Percentiles rank a stretch among this genome's conserved stretches.
Conservation (phyloP, 345 rosid genomes). For the Hypericum perforatum region DNA sequence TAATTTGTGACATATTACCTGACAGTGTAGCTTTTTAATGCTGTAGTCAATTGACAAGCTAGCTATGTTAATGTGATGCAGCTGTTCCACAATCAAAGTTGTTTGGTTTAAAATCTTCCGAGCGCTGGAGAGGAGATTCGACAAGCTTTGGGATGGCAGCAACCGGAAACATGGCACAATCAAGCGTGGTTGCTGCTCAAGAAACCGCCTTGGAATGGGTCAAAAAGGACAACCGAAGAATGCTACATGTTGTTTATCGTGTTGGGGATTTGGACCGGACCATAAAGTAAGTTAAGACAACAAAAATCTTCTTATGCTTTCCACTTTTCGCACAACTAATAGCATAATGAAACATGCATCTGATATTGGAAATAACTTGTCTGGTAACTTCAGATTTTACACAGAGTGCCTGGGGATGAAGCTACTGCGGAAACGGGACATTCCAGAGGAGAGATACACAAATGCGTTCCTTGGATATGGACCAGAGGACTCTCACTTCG, state of each 20-base stretch:
- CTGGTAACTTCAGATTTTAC: slow-evolving; percentile 15
- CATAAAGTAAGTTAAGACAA: slow-evolving; percentile 11
- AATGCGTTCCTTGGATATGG: slow-evolving; percentile 26
- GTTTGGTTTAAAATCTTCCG: slow-evolving; percentile 16
- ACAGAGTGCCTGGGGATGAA: slow-evolving; percentile 24
- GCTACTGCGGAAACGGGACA: slow-evolving; percentile 17
- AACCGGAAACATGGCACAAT: slow-evolving; percentile 8
- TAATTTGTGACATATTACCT: too few species aligned
- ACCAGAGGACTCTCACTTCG: slow-evolving; percentile 16
- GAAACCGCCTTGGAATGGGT: slow-evolving; percentile 17
- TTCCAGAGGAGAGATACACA: slow-evolving; percentile 17
- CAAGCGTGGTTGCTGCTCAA: slow-evolving; percentile 12
- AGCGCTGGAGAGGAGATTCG: slow-evolving; percentile 11
- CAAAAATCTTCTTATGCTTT: background rate
- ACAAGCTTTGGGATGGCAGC: slow-evolving; percentile 11
- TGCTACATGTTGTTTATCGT: slow-evolving; percentile 19
- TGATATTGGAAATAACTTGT: background rate
- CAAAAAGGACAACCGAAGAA: slow-evolving; percentile 17
- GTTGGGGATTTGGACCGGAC: slow-evolving; percentile 20
- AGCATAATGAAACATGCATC: background rate
- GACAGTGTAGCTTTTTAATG: too few species aligned
- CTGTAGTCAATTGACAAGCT: too few species aligned
- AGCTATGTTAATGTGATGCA: slow-evolving; percentile 1
- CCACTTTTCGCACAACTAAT: too few species aligned
- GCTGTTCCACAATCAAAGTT: slow-evolving; percentile 31